Base-by-base conservation (phyloP, 2,329 filamentous ascomycete species). In the Epichloe sp. region DNA sequence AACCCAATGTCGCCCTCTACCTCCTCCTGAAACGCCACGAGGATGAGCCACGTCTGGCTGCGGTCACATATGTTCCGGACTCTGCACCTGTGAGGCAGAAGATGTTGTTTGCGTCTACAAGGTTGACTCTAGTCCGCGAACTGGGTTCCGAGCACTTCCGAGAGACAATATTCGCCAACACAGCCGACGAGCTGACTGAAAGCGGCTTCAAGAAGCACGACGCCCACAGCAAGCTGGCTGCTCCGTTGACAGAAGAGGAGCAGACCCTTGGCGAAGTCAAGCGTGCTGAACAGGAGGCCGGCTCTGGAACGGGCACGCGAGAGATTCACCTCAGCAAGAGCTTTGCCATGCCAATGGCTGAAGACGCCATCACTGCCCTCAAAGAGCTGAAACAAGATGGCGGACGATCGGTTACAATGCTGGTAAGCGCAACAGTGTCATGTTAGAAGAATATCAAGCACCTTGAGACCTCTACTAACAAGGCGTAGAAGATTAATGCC, bases 21-120 rank as follows among this genome's bases (percentile, higher is more conserved):
- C 75, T 87, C 58, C 78, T 93, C 60, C 78, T 93, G 42, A 83
- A 86, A 47, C 81, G 83, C 51, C 75, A 83, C 64, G 73, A 80
- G 48, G 64, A 67, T 38, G 66, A 71, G 3, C 78, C 77, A n/a
- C 68, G 66, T 56, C 80, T 89, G 56, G 69, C 85, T 26, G 85
- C 83, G 44, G 71, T 90, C 37, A 88, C 86, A 37, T 93, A 89
- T 65, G 81, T 93, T 5, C 88, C 87, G 26, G 85, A 91, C 66
- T 64, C 79, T 1, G 87, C 87, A 40, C 85, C 83, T 31, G 86
- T 93, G 52, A 82, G 87, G 40, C 84, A 88, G 65, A 93, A 93
- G 74, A 93, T 88, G 83, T 77, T 93, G 21, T 90, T 91, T 65
- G 86, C 87, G 5, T 79, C 82, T 23, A 90, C 87, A 31, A 78